Base-by-base conservation (phyloP, 2,329 filamentous ascomycete genomes). In the Penicillium sp. region DNA sequence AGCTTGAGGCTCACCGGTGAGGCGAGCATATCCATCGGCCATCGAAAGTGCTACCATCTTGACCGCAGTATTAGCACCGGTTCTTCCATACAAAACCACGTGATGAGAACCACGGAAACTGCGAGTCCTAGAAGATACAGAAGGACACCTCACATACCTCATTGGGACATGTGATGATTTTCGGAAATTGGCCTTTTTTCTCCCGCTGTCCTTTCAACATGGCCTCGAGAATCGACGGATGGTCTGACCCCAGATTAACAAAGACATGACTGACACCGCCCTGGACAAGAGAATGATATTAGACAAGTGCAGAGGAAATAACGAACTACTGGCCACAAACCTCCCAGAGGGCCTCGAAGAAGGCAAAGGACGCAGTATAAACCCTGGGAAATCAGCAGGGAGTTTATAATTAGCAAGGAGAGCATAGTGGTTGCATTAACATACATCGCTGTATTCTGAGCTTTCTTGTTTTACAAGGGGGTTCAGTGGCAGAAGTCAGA, bases 11-110 rank as follows among this genome's bases (percentile, higher is more conserved):
- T 88, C 84, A 51, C 84, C 84, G 6, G 86, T 90, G 35, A 89
- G 73, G 27, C 88, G 82, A 35, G 89, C 89, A 67, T 89, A 92
- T 49, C 89, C 89, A 70, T 93, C 89, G 14, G 89, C 89, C 87
- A 91, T 90, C 55, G 89, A 92, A 65, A 93, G 82, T 25, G 89
- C 89, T 6, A 92, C 89, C 89, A 92, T 92, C 85, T 90, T 20
- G 12, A 26, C 25, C 31, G 3, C 29, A 25, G 11, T 25, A 25
- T 22, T 43, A 23, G 14, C 33, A 5, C 23, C 18, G 18, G 49
- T 12, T 45, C 20, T 40, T 22, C 18, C 18, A 20, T 4, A 11
- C n/a, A 40, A 5, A n/a, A 35, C 27, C n/a, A 6, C 15, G n/a
- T 8, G 3, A 8, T 18, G 11, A 40, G 14, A 7, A 22, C 9